Base-by-base conservation (phyloP, 2,329 filamentous ascomycete species). In the Xylaria hypoxylon region DNA sequence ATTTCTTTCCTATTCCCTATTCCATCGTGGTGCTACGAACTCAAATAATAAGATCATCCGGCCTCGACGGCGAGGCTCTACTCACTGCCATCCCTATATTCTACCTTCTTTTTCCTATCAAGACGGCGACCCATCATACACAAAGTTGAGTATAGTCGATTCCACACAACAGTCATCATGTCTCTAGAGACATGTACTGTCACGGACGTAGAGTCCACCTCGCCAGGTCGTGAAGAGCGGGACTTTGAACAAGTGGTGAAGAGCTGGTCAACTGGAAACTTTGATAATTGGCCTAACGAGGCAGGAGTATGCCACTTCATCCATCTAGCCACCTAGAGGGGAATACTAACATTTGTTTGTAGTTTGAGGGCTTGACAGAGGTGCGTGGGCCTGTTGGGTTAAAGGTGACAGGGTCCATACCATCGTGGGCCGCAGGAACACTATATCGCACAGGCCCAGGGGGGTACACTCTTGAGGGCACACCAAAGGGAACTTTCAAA, bases 371-470 rank as follows among this genome's bases (percentile, higher is more conserved):
- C 19, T 82, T 90, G 47, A 87, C 87, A 13, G 89, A 93, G 72
- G 86, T 92, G 69, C 84, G 84, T 3, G 85, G 85, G 0, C 90
- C 92, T 0, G 80, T 94, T 3, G 81, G 89, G 55, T 84, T 95
- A 13, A 73, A 75, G 0, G 84, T 95, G 5, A 83, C 81, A 42
- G 93, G 93, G 11, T 77, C 77, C 0, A 93, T 96, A 57, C 93
- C 93, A 1, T 65, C 82, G 1, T 94, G 91, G 82, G 88, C 88
- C 3, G 88, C 90, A 2, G 93, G 93, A 1, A 83, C 86, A 1
- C 83, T 96, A 0, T 95, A 90, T 77, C 86, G 92, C 26, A 94
- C 90, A 0, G 92, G 93, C 0, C 91, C 92, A 0, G 91, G 92
- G 0, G 84, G 86, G 31, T 87, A 86, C 76, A 85, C 85, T 42